These are phyloP conservation scores for Botryotinia calthae DNA, from an alignment of 2,329 filamentous ascomycete genomes.

Conservation along the genomic window DNA sequence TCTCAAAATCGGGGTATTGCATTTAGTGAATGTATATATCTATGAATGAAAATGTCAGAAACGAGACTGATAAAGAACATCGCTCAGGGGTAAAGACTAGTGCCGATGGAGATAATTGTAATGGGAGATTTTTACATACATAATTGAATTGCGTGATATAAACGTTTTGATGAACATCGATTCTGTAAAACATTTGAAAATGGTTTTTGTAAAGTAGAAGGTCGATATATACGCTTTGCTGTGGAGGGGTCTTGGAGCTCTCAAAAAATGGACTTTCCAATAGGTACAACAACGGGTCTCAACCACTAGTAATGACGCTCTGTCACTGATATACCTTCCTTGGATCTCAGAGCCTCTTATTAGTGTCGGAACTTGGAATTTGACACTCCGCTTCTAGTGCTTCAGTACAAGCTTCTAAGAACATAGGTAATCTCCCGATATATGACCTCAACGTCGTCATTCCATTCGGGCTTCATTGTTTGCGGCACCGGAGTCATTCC, in stretches of 20 bases:
- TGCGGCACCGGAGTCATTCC: background rate
- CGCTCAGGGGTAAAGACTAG: background rate
- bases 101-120: background rate
- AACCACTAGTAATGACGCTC: background rate
- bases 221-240: no score
- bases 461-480: background rate
- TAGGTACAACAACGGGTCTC: background rate
- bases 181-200: background rate
- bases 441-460: background rate
- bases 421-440: fast-evolving
- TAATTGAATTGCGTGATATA: background rate
- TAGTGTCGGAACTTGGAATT: background rate
- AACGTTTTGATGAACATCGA: fast-evolving
- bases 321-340: background rate
- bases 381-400: background rate
- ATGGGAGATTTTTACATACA: background rate
- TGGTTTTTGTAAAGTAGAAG: background rate
- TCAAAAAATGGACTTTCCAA: background rate
- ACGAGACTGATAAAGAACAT: background rate
- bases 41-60: background rate
- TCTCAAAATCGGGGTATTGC: background rate
- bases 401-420: background rate
- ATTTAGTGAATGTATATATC: background rate
- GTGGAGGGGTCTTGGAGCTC: background rate
- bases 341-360: background rate